Evolutionary conservation across 257 asterid species (phyloP).

Genomic region (Ligustrum vulgare): DNA sequence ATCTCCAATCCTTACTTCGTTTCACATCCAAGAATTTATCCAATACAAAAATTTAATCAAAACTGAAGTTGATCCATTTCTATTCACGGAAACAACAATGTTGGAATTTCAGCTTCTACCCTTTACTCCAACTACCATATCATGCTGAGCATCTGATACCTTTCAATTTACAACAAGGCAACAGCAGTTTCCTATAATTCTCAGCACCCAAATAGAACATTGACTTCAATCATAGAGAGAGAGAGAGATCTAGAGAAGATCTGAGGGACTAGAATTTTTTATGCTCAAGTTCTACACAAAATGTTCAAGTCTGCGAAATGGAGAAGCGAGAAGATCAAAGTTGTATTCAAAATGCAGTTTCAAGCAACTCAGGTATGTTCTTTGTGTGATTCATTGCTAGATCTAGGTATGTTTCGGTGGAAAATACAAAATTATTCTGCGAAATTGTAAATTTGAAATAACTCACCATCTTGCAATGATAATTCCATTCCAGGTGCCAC

Average conservation of each 20-base stretch:
- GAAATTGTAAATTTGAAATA: not conserved
- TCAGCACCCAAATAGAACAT: not conserved
- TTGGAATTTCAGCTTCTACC: constrained; percentile 7
- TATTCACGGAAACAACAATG: constrained; percentile 18
- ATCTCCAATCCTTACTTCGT: constrained; percentile 28
- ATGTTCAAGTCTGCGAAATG: constrained; percentile 73
- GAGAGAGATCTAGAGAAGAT: too few relatives aligned
- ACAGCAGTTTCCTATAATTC: constrained; percentile 16
- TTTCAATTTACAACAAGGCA: constrained; percentile 27
- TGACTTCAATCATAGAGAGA: not conserved
- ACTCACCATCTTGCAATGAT: constrained; percentile 24
- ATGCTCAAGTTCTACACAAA: constrained; percentile 30
- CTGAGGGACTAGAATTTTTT: constrained; percentile 20
- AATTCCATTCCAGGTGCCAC: constrained; percentile 66
- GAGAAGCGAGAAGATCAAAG: constrained; percentile 80
- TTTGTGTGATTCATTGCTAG: not conserved
- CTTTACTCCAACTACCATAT: constrained; percentile 32
- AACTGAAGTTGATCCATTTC: constrained; percentile 31
- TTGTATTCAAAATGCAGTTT: constrained; percentile 77
- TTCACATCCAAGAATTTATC: constrained; percentile 29
- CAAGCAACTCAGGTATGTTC: constrained; percentile 77
- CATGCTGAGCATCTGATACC: constrained; percentile 26
- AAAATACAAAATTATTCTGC: too few relatives aligned
- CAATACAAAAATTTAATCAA: constrained; percentile 28
- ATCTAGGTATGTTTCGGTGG: not conserved